phyloP scores from a whole-genome alignment of 176 grass and related monocot species.

The Paspalum notatum region DNA sequence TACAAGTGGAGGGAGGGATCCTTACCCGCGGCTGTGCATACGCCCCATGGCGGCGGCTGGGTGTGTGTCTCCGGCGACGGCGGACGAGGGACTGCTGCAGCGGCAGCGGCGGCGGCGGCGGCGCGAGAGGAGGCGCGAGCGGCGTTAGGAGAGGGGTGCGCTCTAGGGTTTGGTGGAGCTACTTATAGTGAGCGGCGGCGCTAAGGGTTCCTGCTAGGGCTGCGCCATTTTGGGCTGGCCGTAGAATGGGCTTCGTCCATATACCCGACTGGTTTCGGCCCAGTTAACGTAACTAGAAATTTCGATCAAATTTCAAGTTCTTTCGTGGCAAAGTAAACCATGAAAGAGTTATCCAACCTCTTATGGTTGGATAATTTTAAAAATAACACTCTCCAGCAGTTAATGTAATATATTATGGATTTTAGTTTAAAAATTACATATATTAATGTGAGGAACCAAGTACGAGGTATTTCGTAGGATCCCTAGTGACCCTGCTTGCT shows the following conservation, averaged over 20 bases:
- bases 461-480: no score
- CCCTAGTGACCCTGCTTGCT: no score
- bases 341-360: no score
- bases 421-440: no score
- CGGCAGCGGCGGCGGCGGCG: conserved; percentile 37
- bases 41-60: conserved; percentile 71
- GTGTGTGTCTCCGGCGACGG: conserved; percentile 29
- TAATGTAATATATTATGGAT: no score
- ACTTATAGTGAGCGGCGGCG: conserved; percentile 34
- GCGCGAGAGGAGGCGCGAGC: conserved; percentile 30
- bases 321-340: neutral
- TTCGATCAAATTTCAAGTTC: neutral
- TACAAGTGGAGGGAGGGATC: neutral
- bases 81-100: neutral
- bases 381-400: no score
- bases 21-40: conserved; percentile 89
- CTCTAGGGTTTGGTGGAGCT: conserved; percentile 54
- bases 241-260: neutral
- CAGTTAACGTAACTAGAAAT: neutral
- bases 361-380: no score
- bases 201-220: conserved; percentile 35
- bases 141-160: conserved; percentile 27
- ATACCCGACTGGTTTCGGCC: neutral
- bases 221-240: conserved; percentile 7
- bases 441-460: no score